These are phyloP conservation scores for Eucommia ulmoides DNA, from an alignment of 257 asterid genomes.

Conservation along the genomic window DNA sequence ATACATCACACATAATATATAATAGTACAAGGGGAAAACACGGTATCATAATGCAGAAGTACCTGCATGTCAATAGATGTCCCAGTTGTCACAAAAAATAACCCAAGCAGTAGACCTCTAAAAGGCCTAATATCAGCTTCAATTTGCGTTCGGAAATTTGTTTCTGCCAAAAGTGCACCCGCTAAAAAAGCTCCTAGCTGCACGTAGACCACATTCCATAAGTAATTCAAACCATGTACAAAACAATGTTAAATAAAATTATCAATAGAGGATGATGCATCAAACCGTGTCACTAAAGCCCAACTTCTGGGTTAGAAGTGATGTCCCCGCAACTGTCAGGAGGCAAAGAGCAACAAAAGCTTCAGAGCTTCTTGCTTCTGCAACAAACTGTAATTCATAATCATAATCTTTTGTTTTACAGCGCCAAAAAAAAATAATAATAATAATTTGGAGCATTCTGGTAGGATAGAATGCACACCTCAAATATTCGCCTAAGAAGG, in stretches of 20 bases:
- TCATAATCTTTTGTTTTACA: too few species aligned
- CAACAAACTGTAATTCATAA: slow-evolving; percentile 65
- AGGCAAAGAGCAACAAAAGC: slow-evolving; percentile 98
- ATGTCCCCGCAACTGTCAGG: slow-evolving; percentile 95
- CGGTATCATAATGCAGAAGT: slow-evolving; percentile 6
- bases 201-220: slow-evolving; percentile 20
- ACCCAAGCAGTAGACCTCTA: slow-evolving; percentile 92
- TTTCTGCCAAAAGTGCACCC: slow-evolving; percentile 92
- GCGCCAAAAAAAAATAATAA: too few species aligned
- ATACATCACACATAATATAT: neutral
- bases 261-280: slow-evolving; percentile 15
- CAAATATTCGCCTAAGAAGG: slow-evolving; percentile 81
- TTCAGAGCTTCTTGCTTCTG: slow-evolving; percentile 94
- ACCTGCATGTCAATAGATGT: slow-evolving; percentile 96
- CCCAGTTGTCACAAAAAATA: slow-evolving; percentile 97
- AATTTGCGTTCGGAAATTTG: slow-evolving; percentile 94
- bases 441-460: slow-evolving; percentile 6
- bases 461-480: slow-evolving; percentile 39
- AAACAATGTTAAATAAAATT: too few species aligned
- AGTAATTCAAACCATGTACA: too few species aligned
- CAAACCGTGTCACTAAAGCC: slow-evolving; percentile 99
- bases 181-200: slow-evolving; percentile 98
- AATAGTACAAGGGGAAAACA: neutral
- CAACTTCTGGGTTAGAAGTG: slow-evolving; percentile 82
- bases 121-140: slow-evolving; percentile 99